Evolutionary conservation across 164 flowering plant genomes (phyloP), one percentile per base, ranked within the genome.

Genomic region (Houttuynia cordata): DNA sequence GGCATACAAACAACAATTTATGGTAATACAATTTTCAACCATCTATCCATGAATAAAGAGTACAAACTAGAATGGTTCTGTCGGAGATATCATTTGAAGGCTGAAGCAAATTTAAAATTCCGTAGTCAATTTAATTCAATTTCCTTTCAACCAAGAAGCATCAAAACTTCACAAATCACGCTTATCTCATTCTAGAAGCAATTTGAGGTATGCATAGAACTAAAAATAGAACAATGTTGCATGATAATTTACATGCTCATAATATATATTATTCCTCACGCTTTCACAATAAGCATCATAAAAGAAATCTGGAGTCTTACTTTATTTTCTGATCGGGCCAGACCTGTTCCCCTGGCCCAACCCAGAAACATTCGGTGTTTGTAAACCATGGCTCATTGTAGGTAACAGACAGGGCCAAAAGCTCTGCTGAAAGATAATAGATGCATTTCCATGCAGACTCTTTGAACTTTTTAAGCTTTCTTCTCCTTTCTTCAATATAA

Each of bases 401-500:
- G 19, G 95, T 86, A 37, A 93, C 97, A 68, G 64, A 73, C 19
- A 93, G 71, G 64, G 84, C 97, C 12, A 94, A n/a, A 61, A 84
- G 2, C 70, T 94, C 99, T 40, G 97, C 97, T 49, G 99, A 86
- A 65, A 91, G 86, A 75, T 19, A 94, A 73, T 90, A 94, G 53
- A 88, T 53, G 64, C 84, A 88, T 65, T 94, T 94, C 97, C 99
- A 91, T 51, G 97, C 95, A 19, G 99, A 94, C 61, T 94, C 99
- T 70, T 94, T 94, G 68, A 94, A 91, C 62, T 94, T 94, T 24
- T 75, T 71, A 34, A 91, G 75, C 76, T 73, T 88, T 75, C 79
- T 86, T 67, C 58, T 80, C 59, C 63, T 76, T 39, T 83, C 91
- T 30, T 63, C 70, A 9, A 64, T 50, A 13, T 73, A 68, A 57